A percentile compares a stretch with the other conserved stretches of the same genome.
Evolutionary conservation across 306 rosid genomes (phyloP).

Genomic region (Fragaria nilgerrensis): DNA sequence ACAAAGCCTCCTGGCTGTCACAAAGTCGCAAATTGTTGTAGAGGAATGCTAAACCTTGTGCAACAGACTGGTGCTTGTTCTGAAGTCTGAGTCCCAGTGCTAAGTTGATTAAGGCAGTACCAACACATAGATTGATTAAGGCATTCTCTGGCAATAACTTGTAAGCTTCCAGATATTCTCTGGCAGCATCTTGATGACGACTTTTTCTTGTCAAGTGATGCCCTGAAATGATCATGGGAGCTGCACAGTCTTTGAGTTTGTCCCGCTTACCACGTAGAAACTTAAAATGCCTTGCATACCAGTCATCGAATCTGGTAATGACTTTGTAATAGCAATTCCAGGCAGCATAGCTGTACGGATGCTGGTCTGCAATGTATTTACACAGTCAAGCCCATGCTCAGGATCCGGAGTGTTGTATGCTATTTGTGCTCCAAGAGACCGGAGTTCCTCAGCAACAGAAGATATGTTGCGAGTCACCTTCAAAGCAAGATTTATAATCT

Average conservation of each 20-base stretch:
- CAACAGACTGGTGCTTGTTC: conserved; percentile 80
- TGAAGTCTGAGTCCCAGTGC: conserved; percentile 86
- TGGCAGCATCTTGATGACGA: conserved; percentile 89
- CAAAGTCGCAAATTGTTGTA: conserved; percentile 64
- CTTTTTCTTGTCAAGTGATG: conserved; percentile 68
- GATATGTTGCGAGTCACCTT: conserved; percentile 49
- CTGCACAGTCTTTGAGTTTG: conserved; percentile 65
- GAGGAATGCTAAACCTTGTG: conserved; percentile 88
- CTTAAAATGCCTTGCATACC: conserved; percentile 70
- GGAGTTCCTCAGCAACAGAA: conserved; percentile 67
- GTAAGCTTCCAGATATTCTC: conserved; percentile 89
- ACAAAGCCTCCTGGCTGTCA: conserved; percentile 84
- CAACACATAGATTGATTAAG: conserved; percentile 80
- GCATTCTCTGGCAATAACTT: conserved; percentile 70
- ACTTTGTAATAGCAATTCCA: conserved; percentile 97
- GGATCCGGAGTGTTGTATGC: conserved; percentile 84
- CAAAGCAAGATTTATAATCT: conserved; percentile 67
- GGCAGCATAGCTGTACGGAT: conserved; percentile 76
- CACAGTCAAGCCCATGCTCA: conserved; percentile 80
- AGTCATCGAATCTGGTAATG: conserved; percentile 71
- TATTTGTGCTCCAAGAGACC: conserved; percentile 85
- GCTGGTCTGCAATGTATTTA: conserved; percentile 72
- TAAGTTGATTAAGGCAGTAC: conserved; percentile 82
- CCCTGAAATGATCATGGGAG: conserved; percentile 72
- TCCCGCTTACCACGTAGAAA: conserved; percentile 59